Evolutionary conservation across 192 early-diverging fungal genomes (phyloP), one percentile per base, ranked within the genome.

Genomic region (Linnemannia elongata): DNA sequence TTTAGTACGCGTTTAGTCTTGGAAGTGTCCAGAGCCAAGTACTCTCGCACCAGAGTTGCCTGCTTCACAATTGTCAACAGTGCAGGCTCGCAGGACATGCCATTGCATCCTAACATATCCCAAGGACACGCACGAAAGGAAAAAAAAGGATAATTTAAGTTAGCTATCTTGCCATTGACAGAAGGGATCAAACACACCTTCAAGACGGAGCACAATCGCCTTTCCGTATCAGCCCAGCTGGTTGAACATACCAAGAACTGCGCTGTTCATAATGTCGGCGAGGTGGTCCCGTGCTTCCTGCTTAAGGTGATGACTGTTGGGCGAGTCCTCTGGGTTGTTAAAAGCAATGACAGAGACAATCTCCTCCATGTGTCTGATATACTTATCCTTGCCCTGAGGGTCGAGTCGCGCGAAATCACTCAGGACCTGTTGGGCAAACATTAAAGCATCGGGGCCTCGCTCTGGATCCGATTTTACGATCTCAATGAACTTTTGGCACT

Each of bases 401-500:
- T 85, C 78, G 27, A 87, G 49, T 47, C 57, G 76, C 17, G 73
- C 75, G 68, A 93, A 94, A 10, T 88, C 52, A 18, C 77, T 77
- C 30, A 94, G 55, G 42, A 92, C 90, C 80, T 85, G 39, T 77
- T 93, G 93, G 12, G 93, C 94, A 89, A 92, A 95, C 78, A 72
- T 79, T 55, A 95, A 71, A 5, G 94, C 94, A 42, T 94, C 90
- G 20, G 79, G 20, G 18, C 89, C 91, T 18, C 41, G 82, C 1
- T 77, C 83, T 18, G 85, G 79, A 57, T 77, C 85, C 1, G 54
- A 66, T 52, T 89, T 88, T 10, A 93, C 90, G 22, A 79, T 88
- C 81, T 95, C 94, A 36, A 95, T 91, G 89, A 94, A 95, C 72
- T 88, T 78, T 72, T 95, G 94, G 72, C 92, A 94, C 35, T 93